Conservation (phyloP, 768 basidiomycete species). For the Sporobolomyces roseus region DNA sequence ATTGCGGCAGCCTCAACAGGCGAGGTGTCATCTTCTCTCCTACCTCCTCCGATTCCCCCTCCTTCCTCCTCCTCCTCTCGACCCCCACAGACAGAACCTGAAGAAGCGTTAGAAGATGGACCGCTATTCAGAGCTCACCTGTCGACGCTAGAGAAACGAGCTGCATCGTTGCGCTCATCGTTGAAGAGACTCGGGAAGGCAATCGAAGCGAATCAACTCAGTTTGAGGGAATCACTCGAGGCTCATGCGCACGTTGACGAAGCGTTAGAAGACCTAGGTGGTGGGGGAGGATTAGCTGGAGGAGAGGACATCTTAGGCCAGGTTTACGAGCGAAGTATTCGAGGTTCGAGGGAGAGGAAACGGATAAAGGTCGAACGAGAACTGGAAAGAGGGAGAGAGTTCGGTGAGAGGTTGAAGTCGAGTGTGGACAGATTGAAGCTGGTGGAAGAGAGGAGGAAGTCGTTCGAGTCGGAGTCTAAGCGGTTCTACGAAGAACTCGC, state of each 20-base stretch:
- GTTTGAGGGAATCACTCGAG: constrained; percentile 2
- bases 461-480: constrained; percentile 40
- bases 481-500: constrained; percentile 39
- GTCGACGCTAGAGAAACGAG: constrained; percentile 34
- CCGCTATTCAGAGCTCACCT: constrained; percentile 37
- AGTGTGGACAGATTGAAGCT: constrained; percentile 35
- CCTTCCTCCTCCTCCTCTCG: constrained; percentile 1
- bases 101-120: constrained; percentile 34
- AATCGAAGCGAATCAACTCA: constrained; percentile 3
- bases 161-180: constrained; percentile 14
- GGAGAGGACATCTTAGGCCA: constrained; percentile 20
- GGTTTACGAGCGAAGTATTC: constrained; percentile 14
- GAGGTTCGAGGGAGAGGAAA: background rate
- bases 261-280: constrained; percentile 28
- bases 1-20: too few relatives aligned
- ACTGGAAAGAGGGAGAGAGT: constrained; percentile 19
- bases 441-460: constrained; percentile 35
- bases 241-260: constrained; percentile 37
- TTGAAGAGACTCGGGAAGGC: constrained; percentile 36
- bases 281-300: background rate
- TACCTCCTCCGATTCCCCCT: too few relatives aligned
- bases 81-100: background rate
- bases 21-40: too few relatives aligned
- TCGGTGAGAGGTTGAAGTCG: constrained; percentile 28
- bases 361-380: constrained; percentile 3